Evolutionary conservation across 2,329 filamentous ascomycete species (phyloP), one percentile per base, ranked within the genome.

Genomic region (Claviceps fusiformis): DNA sequence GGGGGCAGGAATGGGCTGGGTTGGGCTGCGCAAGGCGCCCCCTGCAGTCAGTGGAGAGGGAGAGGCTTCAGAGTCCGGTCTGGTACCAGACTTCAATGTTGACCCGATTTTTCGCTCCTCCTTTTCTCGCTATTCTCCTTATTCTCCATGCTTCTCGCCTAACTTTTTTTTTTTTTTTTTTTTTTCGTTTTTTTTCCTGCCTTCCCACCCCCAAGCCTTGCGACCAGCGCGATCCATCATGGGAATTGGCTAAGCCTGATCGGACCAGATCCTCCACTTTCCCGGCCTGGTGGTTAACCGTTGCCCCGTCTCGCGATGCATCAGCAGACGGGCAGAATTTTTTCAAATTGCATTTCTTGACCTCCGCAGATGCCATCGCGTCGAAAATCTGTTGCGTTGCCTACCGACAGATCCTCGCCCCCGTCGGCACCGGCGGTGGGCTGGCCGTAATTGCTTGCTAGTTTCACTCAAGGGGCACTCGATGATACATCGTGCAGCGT

Each of bases 101-200:
- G 13, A 51, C 35, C 47, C 49, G 58, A 56, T 60, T 52, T 53
- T 55, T 53, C 57, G 57, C 58, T n/a, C 39, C 15, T n/a, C 39
- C 37, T 5, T 5, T 15, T 39, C 11, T 13, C 13, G 2, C 37
- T 13, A 39, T 67, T 68, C 64, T 62, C 65, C 64, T 66, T 65
- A 65, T 52, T 45, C 48, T 51, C 41, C 44, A 24, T 53, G 55
- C 56, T 58, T 60, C 59, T 53, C 43, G 47, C 31, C 52, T n/a
- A 51, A 35, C 50, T 58, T 52, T 44, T 53, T 52, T 54, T 45
- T 53, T 31, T 10, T 45, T 24, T 8, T 11, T 43, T 24, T 43
- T n/a, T 44, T n/a, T n/a, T n/a, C n/a, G n/a, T n/a, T n/a, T n/a
- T n/a, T n/a, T n/a, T n/a, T n/a, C n/a, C n/a, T n/a, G n/a, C n/a